Base-by-base conservation (phyloP, 2,329 filamentous ascomycete species). In the Amauroascus niger region DNA sequence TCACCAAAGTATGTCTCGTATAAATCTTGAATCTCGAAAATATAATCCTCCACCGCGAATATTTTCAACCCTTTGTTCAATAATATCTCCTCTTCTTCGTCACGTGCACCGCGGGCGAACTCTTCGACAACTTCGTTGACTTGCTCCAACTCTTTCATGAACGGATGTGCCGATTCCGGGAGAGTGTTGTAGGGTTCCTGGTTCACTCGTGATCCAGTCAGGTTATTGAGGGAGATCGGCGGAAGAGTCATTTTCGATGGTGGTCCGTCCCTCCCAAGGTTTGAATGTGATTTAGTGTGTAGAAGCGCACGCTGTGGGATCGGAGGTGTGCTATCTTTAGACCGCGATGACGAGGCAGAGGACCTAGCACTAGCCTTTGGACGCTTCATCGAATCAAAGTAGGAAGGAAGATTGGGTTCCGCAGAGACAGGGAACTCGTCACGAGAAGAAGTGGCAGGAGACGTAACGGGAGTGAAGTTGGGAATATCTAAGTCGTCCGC, bases 81-180 rank as follows among this genome's bases (percentile, higher is more conserved):
- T 65, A 97, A 80, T 55, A 84, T 80, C 60, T 80, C 75, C 63
- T 87, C 79, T 68, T 94, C 88, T 53, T 88, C 86, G 43, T 90
- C 84, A 37, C 83, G 72, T 44, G 82, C 74, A 16, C 79, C 77
- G 28, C 82, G 76, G 40, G 82, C 82, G 61, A 88, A 91, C 69
- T 96, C 90, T 71, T 97, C 93, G 0, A 86, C 91, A 14, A 96
- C 79, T 70, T 97, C 93, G 51, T 89, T 88, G 22, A 97, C 87
- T 70, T 97, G 86, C 54, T 88, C 88, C 51, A 97, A 76, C 70
- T 98, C 93, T 49, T 85, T 83, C 51, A 88, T 88, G 63, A 97
- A 97, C 0, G 91, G 91, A 67, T 93, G 81, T 44, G 52, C 30
- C 24, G 70, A 62, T 26, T 74, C 69, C 8, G 65, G 65, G 54